Conservation (phyloP, 2,329 filamentous ascomycete species). For the Zymoseptoria tritici region DNA sequence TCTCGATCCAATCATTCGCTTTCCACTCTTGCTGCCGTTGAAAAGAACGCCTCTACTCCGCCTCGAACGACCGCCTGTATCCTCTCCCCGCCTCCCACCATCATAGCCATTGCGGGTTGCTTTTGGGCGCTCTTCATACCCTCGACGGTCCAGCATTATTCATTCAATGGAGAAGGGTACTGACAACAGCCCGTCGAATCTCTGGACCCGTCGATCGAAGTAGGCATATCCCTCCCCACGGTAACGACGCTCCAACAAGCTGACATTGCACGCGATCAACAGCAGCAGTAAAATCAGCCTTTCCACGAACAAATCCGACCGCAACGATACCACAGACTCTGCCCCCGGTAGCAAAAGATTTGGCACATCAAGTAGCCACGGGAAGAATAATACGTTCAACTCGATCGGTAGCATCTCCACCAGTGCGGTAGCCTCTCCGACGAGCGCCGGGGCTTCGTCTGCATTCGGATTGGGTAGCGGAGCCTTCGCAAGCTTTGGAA, state of each 20-base stretch:
- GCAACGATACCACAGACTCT: slow-evolving; percentile 45
- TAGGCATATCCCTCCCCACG: slow-evolving; percentile 34
- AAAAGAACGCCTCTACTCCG: background rate
- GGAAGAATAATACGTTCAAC: slow-evolving; percentile 72
- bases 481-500: slow-evolving; percentile 91
- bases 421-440: slow-evolving; percentile 59
- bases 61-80: background rate
- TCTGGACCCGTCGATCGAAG: slow-evolving; percentile 81
- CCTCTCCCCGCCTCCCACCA: background rate
- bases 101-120: background rate
- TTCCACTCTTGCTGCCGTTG: background rate
- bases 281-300: slow-evolving; percentile 88
- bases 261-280: slow-evolving; percentile 25
- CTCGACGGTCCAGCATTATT: background rate
- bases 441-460: slow-evolving; percentile 62
- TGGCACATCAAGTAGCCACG: slow-evolving; percentile 63
- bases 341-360: slow-evolving; percentile 62
- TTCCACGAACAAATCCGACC: slow-evolving; percentile 59
- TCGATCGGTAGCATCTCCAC: slow-evolving; percentile 63
- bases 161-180: slow-evolving; percentile 27
- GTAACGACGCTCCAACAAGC: slow-evolving; percentile 7
- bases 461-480: slow-evolving; percentile 92
- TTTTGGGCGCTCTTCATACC: background rate
- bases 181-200: slow-evolving; percentile 31
- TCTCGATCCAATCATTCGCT: background rate